phyloP scores from a whole-genome alignment of 331 rosid genomes.

The Stylosanthes scabra region DNA sequence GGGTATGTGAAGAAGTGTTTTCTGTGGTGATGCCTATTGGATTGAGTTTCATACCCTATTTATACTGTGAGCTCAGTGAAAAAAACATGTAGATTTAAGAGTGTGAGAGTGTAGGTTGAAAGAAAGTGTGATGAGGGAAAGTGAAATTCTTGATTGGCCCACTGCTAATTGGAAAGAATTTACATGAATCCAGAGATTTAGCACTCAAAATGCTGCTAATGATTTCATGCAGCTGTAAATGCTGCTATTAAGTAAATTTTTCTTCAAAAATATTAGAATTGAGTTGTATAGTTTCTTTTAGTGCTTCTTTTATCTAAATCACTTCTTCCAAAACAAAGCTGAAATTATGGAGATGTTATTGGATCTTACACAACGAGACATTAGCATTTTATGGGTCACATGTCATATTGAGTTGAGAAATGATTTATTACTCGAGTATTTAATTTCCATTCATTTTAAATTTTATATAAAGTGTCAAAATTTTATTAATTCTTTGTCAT shows the following conservation, averaged over 20 bases:
- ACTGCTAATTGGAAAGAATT: conserved; percentile 24
- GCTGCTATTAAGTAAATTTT: background rate
- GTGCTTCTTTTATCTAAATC: no score
- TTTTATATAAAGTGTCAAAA: no score
- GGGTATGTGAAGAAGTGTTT: conserved; percentile 30
- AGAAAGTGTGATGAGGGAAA: conserved; percentile 15
- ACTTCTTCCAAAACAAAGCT: background rate
- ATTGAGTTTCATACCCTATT: conserved; percentile 54
- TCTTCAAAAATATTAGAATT: background rate
- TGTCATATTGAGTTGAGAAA: no score
- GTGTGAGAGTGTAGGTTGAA: conserved; percentile 2
- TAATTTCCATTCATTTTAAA: no score
- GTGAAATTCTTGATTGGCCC: conserved; percentile 27
- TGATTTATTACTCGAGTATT: no score
- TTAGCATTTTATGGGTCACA: no score
- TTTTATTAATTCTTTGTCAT: no score
- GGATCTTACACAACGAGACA: no score
- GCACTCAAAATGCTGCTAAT: conserved; percentile 36
- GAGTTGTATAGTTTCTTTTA: background rate
- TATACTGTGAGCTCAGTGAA: conserved; percentile 54
- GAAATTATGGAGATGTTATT: conserved; percentile 1
- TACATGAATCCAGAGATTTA: conserved; percentile 28
- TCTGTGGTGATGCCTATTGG: conserved; percentile 42
- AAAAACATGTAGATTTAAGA: conserved; percentile 27
- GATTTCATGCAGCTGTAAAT: conserved; percentile 17